Evolutionary conservation across 495 filamentous ascomycete species (phyloP), one percentile per base, ranked within the genome.

Genomic region (Acidiella bohemica): DNA sequence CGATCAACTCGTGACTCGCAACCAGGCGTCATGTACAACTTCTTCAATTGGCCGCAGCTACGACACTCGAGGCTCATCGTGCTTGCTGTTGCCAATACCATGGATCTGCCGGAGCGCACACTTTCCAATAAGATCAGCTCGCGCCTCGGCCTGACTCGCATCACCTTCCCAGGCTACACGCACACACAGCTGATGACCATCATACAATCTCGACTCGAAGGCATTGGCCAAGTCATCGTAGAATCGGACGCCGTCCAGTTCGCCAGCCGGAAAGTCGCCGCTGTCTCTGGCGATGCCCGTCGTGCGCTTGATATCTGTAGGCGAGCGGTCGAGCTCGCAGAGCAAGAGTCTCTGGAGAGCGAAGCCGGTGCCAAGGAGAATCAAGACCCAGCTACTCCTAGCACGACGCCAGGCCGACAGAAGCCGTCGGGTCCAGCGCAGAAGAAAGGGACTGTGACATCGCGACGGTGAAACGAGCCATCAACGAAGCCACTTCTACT

Each of bases 21-120:
- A 90, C 54, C 92, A 51, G 84, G 82, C 19, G 92, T 99, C 55
- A 99, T 99, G 92, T 99, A 99, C 65, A 99, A 99, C 56, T 99
- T 99, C 61, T 99, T 99, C 73, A 99, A 99, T 54, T 99, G 92
- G 92, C 92, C 92, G n/a, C 77, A 78, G 14, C 71, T 94, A 14
- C 75, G 81, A 24, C 84, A 99, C 56, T 90, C 82, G 21, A 72
- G 85, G 32, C 69, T 99, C 24, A 94, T 96, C 55, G 92, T 99
- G 10, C 71, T 99, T 0, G 92, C 92, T 6, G 92, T 99, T 8
- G 92, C 92, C 24, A 99, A 99, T 59, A 99, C 92, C 16, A 99
- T 99, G 92, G 92, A 99, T 60, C 65, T 99, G 16, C 92, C 92
- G 0, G 92, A 99, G 61, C 73, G 92, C 53, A 99, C 92, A 0